Evolutionary conservation across 306 rosid genomes (phyloP), one percentile per base, ranked within the genome.

Genomic region (Pterocarpus macrocarpus): DNA sequence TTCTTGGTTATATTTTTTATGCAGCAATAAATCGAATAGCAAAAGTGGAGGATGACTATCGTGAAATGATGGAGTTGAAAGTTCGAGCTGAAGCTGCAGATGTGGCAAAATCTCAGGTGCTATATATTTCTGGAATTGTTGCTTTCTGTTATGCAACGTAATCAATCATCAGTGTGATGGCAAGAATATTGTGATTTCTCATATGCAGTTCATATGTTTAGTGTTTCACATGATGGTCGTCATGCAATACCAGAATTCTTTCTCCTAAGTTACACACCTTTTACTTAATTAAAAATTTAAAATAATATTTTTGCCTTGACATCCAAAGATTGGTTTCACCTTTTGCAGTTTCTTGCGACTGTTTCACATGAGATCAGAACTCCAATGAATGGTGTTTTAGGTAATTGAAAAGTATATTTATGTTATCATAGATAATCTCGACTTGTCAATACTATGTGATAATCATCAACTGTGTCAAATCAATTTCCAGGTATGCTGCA

Each of bases 301-400:
- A 68, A 36, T 47, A 34, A 64, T 34, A 59, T 50, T 69, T 64
- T 62, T 13, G 35, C 47, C 35, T 41, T 77, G 53, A 78, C 65
- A 74, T 74, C 7, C 2, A 28, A 71, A 67, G 81, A 41, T 64
- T 76, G 69, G 50, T 80, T 79, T 84, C 59, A 62, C 69, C 62
- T 61, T 79, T 68, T 90, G 90, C 76, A 94, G 98, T 93, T 95
- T 88, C 93, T 95, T 85, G 99, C 98, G 5, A 95, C 98, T 17
- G 99, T 95, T 84, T 95, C 99, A 74, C 99, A 95, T 8, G 98
- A 95, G 94, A 95, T 95, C 86, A 87, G 99, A 89, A 95, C 99
- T 85, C 99, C 98, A 79, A 93, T 93, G 99, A 95, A 90, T 79
- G 98, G 99, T 72, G 98, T 93, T 80, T 90, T 95, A 93, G 99